Base-by-base conservation (phyloP, 768 basidiomycete genomes). In the Amanita exitialis region DNA sequence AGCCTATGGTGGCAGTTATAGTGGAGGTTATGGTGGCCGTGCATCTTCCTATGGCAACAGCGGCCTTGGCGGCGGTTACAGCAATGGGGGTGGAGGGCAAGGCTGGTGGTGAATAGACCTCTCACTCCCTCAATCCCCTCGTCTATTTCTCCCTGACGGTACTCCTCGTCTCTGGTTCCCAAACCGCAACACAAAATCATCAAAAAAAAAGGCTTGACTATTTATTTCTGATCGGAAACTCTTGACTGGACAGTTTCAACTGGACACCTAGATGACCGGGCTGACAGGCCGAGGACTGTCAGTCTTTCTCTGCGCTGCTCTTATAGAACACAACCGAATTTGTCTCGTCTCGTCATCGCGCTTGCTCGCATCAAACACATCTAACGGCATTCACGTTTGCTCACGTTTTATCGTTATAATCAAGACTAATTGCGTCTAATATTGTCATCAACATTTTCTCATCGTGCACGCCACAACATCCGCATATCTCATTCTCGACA, bases 251-350 rank as follows among this genome's bases (percentile, higher is more conserved):
- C 50, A 51, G 38, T 41, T 51, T 41, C 35, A 49, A 51, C 43
- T 51, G 50, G 39, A 51, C 39, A 42, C 47, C 32, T 51, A 51
- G 50, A 44, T 13, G 42, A 36, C 18, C 10, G n/a, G 37, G 25
- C 36, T 25, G 37, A 43, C 42, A 16, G 8, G 12, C 34, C 9
- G 37, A 43, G 8, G 39, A 49, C 25, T 42, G 39, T 49, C 37
- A 20, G 39, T 32, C 38, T 37, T n/a, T n/a, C 10, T 20, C 18
- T 51, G 77, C 77, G 77, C 80, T 82, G 77, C 80, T 82, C 77
- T 79, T 76, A 72, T 66, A 30, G 59, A 66, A 61, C 71, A 63
- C 34, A 42, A 15, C 23, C 18, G 16, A 35, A 43, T 23, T 42
- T 52, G 42, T 51, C 49, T 47, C 46, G 43, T 45, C 39, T 49